Evolutionary conservation across 768 basidiomycete species (phyloP).

Genomic region (Panaeolus papilionaceus): DNA sequence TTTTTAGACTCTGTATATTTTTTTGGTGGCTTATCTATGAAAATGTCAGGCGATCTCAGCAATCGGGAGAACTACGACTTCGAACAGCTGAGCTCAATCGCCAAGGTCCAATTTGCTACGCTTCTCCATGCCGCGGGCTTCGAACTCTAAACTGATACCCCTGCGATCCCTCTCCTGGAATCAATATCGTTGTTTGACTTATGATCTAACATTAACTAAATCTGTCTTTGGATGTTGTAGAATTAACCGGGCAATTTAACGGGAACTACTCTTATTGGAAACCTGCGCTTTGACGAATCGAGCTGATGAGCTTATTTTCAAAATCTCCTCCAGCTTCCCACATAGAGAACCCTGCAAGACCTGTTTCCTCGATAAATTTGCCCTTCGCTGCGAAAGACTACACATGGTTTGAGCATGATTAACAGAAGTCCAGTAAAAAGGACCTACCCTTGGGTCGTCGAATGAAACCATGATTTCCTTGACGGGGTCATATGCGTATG

Average conservation of each 20-base stretch:
- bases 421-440: neutral
- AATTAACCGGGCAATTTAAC: neutral
- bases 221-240: neutral
- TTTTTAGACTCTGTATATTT: constrained; percentile 15
- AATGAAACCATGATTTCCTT: constrained; percentile 55
- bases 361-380: constrained; percentile 54
- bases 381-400: constrained; percentile 60
- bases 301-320: constrained; percentile 50
- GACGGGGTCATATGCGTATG: constrained; percentile 50
- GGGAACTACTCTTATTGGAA: constrained; percentile 23
- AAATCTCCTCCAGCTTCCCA: constrained; percentile 78
- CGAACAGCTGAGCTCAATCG: constrained; percentile 80
- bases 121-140: constrained; percentile 74
- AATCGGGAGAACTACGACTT: constrained; percentile 84
- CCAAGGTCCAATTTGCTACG: constrained; percentile 83
- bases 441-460: constrained; percentile 47
- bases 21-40: neutral
- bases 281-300: constrained; percentile 42
- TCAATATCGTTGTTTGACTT: constrained; percentile 2
- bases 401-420: constrained; percentile 7
- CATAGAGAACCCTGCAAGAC: constrained; percentile 68
- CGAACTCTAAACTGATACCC: constrained; percentile 37
- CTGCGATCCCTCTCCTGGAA: no score
- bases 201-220: constrained; percentile 4
- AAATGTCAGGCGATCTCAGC: constrained; percentile 69